Evolutionary conservation across 495 filamentous ascomycete species (phyloP).

Genomic region (Neurospora tetraspora): DNA sequence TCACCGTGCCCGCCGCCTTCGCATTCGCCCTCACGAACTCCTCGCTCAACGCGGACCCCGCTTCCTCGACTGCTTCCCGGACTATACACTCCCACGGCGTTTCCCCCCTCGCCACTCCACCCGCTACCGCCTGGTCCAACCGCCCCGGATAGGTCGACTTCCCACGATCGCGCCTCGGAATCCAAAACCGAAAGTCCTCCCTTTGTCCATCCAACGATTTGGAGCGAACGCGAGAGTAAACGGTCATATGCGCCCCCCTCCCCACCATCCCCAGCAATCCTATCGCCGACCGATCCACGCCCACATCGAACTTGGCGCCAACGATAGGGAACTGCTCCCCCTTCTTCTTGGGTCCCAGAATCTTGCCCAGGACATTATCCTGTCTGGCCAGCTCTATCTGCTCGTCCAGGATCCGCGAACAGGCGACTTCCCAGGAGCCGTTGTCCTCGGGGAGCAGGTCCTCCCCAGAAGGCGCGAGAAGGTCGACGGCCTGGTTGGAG

Average conservation of each 20-base stretch:
- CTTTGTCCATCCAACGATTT: too few species aligned
- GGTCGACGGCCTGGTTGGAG: background rate
- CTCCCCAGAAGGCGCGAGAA: background rate
- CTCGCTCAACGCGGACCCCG: slow-evolving; percentile 24
- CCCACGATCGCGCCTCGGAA: slow-evolving; percentile 33
- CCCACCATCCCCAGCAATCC: slow-evolving; percentile 41
- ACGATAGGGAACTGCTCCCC: background rate
- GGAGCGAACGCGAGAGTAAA: too few species aligned
- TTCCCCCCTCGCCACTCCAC: slow-evolving; percentile 35
- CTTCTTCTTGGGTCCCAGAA: background rate
- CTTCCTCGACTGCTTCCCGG: slow-evolving; percentile 46
- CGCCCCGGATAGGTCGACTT: slow-evolving; percentile 41
- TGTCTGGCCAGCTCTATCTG: background rate
- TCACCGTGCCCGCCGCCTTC: slow-evolving; percentile 27
- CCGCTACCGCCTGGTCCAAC: slow-evolving; percentile 48
- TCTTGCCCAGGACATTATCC: background rate
- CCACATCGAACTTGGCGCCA: background rate
- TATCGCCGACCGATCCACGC: background rate
- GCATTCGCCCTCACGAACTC: slow-evolving; percentile 21
- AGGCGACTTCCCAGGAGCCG: background rate
- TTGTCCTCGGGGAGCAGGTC: background rate
- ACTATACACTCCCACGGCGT: slow-evolving; percentile 40
- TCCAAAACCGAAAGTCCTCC: slow-evolving; percentile 31
- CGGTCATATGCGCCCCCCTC: slow-evolving; percentile 40
- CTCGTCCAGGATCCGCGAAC: background rate